phyloP scores from a whole-genome alignment of 1,284 basidiomycete genomes.

The Ceratobasidium sp. region DNA sequence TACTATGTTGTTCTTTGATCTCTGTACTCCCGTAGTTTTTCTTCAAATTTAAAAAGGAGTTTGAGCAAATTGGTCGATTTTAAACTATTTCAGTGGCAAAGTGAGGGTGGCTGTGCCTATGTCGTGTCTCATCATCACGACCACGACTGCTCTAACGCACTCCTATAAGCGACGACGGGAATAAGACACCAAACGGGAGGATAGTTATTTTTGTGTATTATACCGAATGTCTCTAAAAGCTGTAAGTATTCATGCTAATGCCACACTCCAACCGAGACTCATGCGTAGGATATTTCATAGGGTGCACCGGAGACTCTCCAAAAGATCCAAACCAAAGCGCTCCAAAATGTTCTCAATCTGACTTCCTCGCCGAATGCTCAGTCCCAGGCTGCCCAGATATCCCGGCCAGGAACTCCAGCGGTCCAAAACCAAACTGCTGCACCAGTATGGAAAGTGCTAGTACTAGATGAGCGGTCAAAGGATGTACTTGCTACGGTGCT shows the following conservation, averaged over 20 bases:
- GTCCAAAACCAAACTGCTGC: constrained; percentile 59
- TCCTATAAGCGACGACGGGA: background rate
- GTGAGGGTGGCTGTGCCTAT: constrained; percentile 30
- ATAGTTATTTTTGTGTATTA: background rate
- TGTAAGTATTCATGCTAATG: background rate
- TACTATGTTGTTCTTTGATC: constrained; percentile 7
- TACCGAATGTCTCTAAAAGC: constrained; percentile 8
- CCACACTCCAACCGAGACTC: background rate
- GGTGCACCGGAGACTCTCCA: constrained; percentile 32
- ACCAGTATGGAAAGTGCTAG: constrained; percentile 95
- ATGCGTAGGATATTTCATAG: background rate
- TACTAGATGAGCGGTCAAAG: constrained; percentile 94
- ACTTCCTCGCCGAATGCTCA: constrained; percentile 22
- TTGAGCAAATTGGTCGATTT: background rate
- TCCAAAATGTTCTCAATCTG: constrained; percentile 30
- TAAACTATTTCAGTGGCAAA: constrained; percentile 7
- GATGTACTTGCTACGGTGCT: constrained; percentile 95
- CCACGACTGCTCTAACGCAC: constrained; percentile 1
- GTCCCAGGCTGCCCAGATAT: constrained; percentile 17
- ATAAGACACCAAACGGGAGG: background rate
- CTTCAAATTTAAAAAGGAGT: background rate
- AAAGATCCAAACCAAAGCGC: constrained; percentile 32
- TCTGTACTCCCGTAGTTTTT: constrained; percentile 13
- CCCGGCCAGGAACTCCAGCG: constrained; percentile 30
- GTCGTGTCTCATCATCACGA: constrained; percentile 31